Percentiles rank a stretch among this genome's conserved stretches.
phyloP scores from a whole-genome alignment of 1,284 basidiomycete species.

The Spongispora temasekensis region DNA sequence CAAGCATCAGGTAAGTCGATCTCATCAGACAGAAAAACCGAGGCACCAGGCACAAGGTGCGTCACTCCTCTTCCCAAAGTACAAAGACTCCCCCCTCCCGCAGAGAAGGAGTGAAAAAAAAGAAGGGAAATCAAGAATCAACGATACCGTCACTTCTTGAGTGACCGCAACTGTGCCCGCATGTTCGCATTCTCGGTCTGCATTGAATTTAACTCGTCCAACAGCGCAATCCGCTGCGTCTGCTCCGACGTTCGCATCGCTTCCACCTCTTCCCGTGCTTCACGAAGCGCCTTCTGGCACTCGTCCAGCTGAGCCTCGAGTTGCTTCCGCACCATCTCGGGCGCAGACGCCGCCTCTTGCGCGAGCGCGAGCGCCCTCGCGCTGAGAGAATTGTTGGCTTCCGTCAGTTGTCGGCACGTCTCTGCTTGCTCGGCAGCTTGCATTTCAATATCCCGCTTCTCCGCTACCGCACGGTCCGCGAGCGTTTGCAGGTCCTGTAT shows the following conservation, averaged over 20 bases:
- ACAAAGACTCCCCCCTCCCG: neutral
- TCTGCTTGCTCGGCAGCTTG: constrained; percentile 72
- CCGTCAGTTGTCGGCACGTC: constrained; percentile 66
- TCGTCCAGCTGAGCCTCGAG: constrained; percentile 56
- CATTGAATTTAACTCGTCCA: constrained; percentile 78
- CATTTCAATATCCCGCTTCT: constrained; percentile 72
- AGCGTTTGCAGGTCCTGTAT: constrained; percentile 60
- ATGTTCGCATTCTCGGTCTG: constrained; percentile 75
- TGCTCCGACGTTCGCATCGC: constrained; percentile 67
- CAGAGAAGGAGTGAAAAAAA: neutral
- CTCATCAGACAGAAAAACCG: constrained; percentile 4
- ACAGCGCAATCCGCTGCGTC: constrained; percentile 65
- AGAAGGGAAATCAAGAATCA: neutral
- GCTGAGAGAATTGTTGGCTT: constrained; percentile 76
- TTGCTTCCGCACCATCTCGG: constrained; percentile 57
- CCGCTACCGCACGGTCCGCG: constrained; percentile 58
- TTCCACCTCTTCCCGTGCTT: constrained; percentile 53
- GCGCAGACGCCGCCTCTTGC: constrained; percentile 67
- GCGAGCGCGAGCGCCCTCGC: constrained; percentile 73
- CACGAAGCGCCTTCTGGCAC: constrained; percentile 46
- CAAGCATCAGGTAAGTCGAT: too few species aligned
- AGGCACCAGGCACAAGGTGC: neutral
- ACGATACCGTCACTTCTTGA: constrained; percentile 39
- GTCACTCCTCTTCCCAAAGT: neutral
- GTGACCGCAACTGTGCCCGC: constrained; percentile 64